Evolutionary conservation across 2,329 filamentous ascomycete species (phyloP).

Genomic region (Dothistroma septosporum): DNA sequence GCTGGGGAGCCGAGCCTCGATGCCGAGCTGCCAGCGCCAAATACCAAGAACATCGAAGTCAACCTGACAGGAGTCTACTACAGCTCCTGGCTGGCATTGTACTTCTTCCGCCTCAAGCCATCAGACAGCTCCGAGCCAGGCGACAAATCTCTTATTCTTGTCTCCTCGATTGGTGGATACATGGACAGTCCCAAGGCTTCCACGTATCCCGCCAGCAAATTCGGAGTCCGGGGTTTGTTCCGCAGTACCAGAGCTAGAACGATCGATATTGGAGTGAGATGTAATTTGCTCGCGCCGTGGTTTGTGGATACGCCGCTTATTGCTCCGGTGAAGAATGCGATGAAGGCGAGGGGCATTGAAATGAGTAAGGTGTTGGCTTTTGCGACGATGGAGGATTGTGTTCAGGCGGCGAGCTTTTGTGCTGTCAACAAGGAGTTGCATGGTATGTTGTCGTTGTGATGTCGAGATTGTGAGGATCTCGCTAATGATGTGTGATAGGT

Average conservation of each 20-base stretch:
- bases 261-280: constrained; percentile 7
- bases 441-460: not conserved
- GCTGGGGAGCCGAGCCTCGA: constrained; percentile 3
- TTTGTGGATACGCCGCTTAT: constrained; percentile 14
- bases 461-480: not conserved
- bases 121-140: not conserved
- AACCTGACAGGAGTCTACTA: constrained; percentile 13
- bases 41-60: constrained; percentile 12
- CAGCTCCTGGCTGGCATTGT: constrained; percentile 11
- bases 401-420: not conserved
- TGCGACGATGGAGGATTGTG: constrained; percentile 1
- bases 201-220: constrained; percentile 8
- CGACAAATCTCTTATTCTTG: constrained; percentile 12
- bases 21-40: not conserved
- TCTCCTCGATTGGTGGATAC: constrained; percentile 16
- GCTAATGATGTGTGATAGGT: not conserved
- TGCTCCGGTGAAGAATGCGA: not conserved
- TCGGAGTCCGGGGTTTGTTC: constrained; percentile 14
- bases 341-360: not conserved
- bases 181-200: constrained; percentile 13
- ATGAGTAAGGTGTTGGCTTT: not conserved
- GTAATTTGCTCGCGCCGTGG: constrained; percentile 16
- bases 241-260: constrained; percentile 6
- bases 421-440: not conserved
- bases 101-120: constrained; percentile 12